A percentile compares a stretch with the other conserved stretches of the same genome.
Evolutionary conservation across 1,284 basidiomycete species (phyloP).

Genomic region (Trichosporon ovoides): DNA sequence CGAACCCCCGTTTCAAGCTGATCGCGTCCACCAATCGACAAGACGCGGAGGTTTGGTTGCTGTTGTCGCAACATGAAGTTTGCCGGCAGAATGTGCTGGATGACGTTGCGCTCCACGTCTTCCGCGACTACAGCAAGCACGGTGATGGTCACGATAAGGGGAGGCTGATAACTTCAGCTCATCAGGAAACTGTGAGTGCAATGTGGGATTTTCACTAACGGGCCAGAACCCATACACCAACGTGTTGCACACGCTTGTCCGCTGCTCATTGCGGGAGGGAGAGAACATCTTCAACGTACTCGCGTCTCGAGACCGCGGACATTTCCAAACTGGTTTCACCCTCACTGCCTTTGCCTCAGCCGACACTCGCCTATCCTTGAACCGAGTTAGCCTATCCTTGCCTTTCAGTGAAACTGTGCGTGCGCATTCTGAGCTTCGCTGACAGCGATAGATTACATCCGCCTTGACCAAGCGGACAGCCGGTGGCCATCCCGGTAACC

Average conservation of each 20-base stretch:
- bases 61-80: slow-evolving; percentile 69
- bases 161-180: slow-evolving; percentile 1
- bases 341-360: slow-evolving; percentile 35
- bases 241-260: slow-evolving; percentile 64
- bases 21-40: slow-evolving; percentile 14
- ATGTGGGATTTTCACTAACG: not conserved
- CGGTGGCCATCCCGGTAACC: slow-evolving; percentile 73
- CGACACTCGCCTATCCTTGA: slow-evolving; percentile 23
- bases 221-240: slow-evolving; percentile 59
- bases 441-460: slow-evolving; percentile 57
- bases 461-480: slow-evolving; percentile 64
- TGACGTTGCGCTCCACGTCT: slow-evolving; percentile 67
- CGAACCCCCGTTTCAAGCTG: slow-evolving; percentile 30
- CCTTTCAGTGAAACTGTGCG: slow-evolving; percentile 31
- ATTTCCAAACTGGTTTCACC: slow-evolving; percentile 39
- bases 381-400: slow-evolving; percentile 28
- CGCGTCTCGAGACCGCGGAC: slow-evolving; percentile 35
- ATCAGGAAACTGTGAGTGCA: slow-evolving; percentile 15
- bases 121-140: slow-evolving; percentile 33
- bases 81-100: slow-evolving; percentile 57
- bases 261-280: slow-evolving; percentile 27
- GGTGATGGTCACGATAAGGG: not conserved
- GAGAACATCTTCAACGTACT: slow-evolving; percentile 27
- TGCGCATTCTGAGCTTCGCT: slow-evolving; percentile 9
- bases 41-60: slow-evolving; percentile 61